Percentiles rank a stretch among this genome's conserved stretches.
Conservation (phyloP, 116 monocot genomes). For the Phalaenopsis hybrid region DNA sequence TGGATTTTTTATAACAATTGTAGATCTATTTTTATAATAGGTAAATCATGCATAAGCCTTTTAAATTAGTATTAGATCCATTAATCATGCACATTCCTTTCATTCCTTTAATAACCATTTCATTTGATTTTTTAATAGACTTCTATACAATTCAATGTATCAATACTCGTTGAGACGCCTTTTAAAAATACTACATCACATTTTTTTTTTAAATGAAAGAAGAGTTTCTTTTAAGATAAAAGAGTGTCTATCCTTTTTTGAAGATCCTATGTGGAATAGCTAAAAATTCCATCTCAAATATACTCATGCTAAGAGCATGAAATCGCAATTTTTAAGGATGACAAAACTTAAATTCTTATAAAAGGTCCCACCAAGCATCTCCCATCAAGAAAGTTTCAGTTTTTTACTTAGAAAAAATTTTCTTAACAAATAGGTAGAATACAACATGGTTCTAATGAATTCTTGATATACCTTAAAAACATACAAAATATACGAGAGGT, state of each 20-base stretch:
- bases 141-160: too few relatives aligned
- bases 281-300: neutral
- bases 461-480: neutral
- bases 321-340: neutral
- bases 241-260: neutral
- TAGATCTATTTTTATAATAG: too few relatives aligned
- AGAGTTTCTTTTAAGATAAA: neutral
- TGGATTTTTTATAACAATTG: too few relatives aligned
- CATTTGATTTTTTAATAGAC: too few relatives aligned
- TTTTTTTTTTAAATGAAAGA: neutral
- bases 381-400: neutral
- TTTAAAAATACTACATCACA: neutral
- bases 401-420: neutral
- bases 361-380: neutral
- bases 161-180: too few relatives aligned
- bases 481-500: neutral
- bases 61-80: too few relatives aligned
- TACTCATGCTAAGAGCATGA: neutral
- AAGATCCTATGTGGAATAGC: neutral
- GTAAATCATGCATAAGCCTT: too few relatives aligned
- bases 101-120: too few relatives aligned
- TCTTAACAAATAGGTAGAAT: neutral
- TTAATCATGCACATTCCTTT: too few relatives aligned
- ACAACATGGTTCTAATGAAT: neutral
- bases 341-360: neutral